These are phyloP conservation scores for Corchorus capsularis DNA, from an alignment of 345 rosid species.

Conservation along the genomic window DNA sequence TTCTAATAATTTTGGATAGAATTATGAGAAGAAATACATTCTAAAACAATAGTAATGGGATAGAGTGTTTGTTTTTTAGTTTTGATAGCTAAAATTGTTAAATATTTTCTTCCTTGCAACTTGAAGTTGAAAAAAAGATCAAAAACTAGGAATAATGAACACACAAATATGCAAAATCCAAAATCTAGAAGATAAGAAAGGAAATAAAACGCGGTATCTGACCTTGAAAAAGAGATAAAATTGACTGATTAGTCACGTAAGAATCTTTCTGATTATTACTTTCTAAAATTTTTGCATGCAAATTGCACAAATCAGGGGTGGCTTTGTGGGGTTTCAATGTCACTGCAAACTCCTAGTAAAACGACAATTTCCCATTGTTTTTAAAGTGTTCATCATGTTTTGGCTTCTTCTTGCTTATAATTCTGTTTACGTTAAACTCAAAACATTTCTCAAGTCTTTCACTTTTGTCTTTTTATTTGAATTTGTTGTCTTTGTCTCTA, in stretches of 20 bases:
- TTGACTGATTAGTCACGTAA: neutral
- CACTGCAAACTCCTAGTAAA: neutral
- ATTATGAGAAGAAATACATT: too few species aligned
- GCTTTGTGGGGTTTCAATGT: too few species aligned
- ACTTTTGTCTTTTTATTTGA: too few species aligned
- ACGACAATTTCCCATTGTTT: neutral
- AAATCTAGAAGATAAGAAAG: neutral
- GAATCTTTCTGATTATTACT: too few species aligned
- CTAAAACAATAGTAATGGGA: too few species aligned
- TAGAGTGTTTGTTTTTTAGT: too few species aligned
- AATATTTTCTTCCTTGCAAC: too few species aligned
- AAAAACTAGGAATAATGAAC: neutral
- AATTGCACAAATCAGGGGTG: neutral
- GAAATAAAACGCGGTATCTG: neutral
- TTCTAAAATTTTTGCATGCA: neutral
- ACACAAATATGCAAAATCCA: too few species aligned
- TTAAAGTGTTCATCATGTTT: neutral
- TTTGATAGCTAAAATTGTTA: too few species aligned
- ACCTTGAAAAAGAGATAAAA: neutral
- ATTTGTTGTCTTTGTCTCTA: too few species aligned
- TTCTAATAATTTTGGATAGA: too few species aligned
- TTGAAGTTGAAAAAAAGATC: neutral
- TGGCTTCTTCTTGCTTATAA: neutral
- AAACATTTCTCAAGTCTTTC: too few species aligned
- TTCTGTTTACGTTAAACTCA: neutral